Percentiles rank a stretch among this genome's conserved stretches.
Evolutionary conservation across 1,284 basidiomycete genomes (phyloP).

Genomic region (Rhodotorula sp.): DNA sequence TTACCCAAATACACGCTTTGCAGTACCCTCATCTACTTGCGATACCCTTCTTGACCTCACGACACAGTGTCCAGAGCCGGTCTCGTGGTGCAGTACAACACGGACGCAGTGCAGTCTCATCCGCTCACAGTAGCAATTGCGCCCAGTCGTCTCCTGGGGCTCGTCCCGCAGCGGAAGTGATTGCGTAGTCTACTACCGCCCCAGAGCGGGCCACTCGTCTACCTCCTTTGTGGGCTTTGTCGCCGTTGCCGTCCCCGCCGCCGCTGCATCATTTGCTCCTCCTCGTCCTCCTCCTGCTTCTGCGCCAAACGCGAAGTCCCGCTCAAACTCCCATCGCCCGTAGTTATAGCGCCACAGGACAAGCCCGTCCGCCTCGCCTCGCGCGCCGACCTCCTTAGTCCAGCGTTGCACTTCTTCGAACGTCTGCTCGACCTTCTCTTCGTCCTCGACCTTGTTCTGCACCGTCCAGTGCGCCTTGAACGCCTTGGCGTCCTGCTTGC

Average conservation of each 20-base stretch:
- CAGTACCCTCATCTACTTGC: neutral
- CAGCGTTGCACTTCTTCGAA: conserved; percentile 8
- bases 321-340: conserved; percentile 18
- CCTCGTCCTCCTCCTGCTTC: neutral
- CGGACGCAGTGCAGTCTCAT: no score
- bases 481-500: conserved; percentile 27
- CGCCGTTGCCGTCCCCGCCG: neutral
- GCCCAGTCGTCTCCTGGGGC: no score
- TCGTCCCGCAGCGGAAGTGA: no score
- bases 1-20: neutral
- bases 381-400: conserved; percentile 9
- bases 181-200: no score
- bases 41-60: no score
- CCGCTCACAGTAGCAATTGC: no score
- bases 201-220: neutral
- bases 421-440: conserved; percentile 18
- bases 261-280: neutral
- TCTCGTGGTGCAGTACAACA: no score
- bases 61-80: no score
- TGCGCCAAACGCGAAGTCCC: conserved; percentile 19
- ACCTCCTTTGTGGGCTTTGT: no score
- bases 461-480: conserved; percentile 35
- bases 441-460: conserved; percentile 27
- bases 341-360: conserved; percentile 22
- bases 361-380: conserved; percentile 20